A percentile compares a stretch with the other conserved stretches of the same genome.
Evolutionary conservation across 176 grass and related monocot genomes (phyloP).

Genomic region (Typha latifolia): DNA sequence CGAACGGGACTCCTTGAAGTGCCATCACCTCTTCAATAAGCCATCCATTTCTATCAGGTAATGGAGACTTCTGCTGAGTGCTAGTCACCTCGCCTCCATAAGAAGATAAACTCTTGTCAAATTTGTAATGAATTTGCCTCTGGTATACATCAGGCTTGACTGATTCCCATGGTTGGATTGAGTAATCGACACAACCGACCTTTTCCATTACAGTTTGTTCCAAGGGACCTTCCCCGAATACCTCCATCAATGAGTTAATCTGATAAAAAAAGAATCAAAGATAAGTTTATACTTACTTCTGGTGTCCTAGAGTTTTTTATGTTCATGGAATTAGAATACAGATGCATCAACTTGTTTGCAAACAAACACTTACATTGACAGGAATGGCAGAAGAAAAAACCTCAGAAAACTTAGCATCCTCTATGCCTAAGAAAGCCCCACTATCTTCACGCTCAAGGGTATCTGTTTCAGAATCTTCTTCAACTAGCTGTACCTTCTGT

Average conservation of each 20-base stretch:
- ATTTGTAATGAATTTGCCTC: constrained; percentile 73
- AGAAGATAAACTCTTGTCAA: constrained; percentile 44
- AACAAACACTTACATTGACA: constrained; percentile 54
- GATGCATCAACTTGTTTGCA: not conserved
- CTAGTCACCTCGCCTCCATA: constrained; percentile 56
- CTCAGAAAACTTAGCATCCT: constrained; percentile 65
- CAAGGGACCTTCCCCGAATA: constrained; percentile 74
- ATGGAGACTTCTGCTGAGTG: constrained; percentile 71
- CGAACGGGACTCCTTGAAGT: constrained; percentile 49
- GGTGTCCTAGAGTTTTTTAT: not conserved
- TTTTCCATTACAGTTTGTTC: constrained; percentile 74
- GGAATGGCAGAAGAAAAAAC: constrained; percentile 58
- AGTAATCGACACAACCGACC: constrained; percentile 75
- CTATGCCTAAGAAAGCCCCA: constrained; percentile 73
- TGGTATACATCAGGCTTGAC: constrained; percentile 62
- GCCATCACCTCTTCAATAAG: constrained; percentile 79
- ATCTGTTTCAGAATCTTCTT: constrained; percentile 75
- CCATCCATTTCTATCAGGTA: constrained; percentile 71
- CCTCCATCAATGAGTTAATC: constrained; percentile 55
- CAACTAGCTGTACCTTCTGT: constrained; percentile 74
- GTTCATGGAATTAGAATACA: too few species aligned
- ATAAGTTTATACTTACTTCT: not conserved
- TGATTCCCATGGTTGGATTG: constrained; percentile 59
- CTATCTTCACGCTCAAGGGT: constrained; percentile 48
- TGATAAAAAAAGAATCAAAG: constrained; percentile 21